These are phyloP conservation scores for Plenodomus tracheiphilus DNA, from an alignment of 2,329 filamentous ascomycete genomes.

Conservation along the genomic window DNA sequence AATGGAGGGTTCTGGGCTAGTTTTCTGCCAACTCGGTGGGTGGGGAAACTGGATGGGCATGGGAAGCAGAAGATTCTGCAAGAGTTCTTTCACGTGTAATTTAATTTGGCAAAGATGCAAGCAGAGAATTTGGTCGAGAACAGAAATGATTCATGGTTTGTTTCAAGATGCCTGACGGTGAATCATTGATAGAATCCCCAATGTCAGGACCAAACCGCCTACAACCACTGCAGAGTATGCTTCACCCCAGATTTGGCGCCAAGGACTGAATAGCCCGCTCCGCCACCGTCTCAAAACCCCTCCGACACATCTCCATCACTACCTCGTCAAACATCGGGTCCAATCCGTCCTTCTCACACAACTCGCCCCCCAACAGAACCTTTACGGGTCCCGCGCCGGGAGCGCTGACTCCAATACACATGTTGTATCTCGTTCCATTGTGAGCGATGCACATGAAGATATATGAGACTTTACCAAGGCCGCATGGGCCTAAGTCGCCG, in stretches of 20 bases:
- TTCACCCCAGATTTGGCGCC: not conserved
- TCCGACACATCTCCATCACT: slow-evolving; percentile 2
- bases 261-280: not conserved
- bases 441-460: slow-evolving; percentile 10
- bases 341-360: slow-evolving; percentile 1
- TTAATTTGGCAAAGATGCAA: not conserved
- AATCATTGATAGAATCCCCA: too few relatives aligned
- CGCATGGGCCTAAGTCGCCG: slow-evolving; percentile 9
- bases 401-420: slow-evolving; percentile 4
- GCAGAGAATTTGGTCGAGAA: not conserved
- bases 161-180: too few relatives aligned
- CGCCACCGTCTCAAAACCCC: slow-evolving; percentile 5
- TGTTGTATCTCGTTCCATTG: slow-evolving; percentile 5
- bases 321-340: slow-evolving; percentile 6
- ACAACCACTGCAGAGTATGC: not conserved
- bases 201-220: not conserved
- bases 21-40: slow-evolving; percentile 3
- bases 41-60: slow-evolving; percentile 3
- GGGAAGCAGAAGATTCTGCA: slow-evolving; percentile 7
- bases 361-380: slow-evolving; percentile 5
- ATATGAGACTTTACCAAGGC: slow-evolving; percentile 1
- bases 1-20: slow-evolving; percentile 18
- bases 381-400: not conserved
- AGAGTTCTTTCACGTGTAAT: slow-evolving; percentile 9
- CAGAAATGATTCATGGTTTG: not conserved